Base-by-base conservation (phyloP, 495 filamentous ascomycete genomes). In the Aspergillus carlsbadensis region DNA sequence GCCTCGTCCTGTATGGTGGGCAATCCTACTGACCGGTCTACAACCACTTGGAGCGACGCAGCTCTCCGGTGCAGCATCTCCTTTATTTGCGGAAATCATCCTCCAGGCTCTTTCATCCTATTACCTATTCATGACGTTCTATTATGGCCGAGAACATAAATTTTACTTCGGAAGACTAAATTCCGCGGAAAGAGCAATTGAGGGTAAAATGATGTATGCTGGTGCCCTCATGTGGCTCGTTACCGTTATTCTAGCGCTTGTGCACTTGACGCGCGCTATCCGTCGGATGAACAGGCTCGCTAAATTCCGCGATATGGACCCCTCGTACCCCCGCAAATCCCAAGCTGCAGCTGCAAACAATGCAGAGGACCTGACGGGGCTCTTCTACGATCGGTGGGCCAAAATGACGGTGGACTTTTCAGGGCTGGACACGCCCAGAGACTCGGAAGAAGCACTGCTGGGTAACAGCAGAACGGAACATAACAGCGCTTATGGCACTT, bases 141-240 rank as follows among this genome's bases (percentile, higher is more conserved):
- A 57, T 49, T 61, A 61, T 49, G 58, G 58, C 36, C 22, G 47
- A 52, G 33, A 57, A 53, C 58, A 61, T 34, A 48, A 57, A 14
- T 61, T 61, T 48, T 61, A 61, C 48, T 14, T 57, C 37, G 58
- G 53, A 54, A 42, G 35, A 71, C 14, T 58, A 31, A 48, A 21
- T 33, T 26, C 21, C 26, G 56, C 42, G n/a, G 56, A 58, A 6
- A 52, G 15, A 53, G 40, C 6, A 10, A 8, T 1, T n/a, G 20
- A 17, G n/a, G 56, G 40, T 22, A 47, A 47, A 22, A 24, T 20
- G 7, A 58, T 58, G 56, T 58, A 58, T 34, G 41, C 33, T 20
- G 56, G 56, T 40, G 56, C 56, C 31, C 47, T 58, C 31, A 40
- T 53, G 11, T 58, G 56, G 56, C 56, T 58, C 33, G 21, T 58